phyloP scores from a whole-genome alignment of 495 filamentous ascomycete genomes.

The Haplographium delicatum region DNA sequence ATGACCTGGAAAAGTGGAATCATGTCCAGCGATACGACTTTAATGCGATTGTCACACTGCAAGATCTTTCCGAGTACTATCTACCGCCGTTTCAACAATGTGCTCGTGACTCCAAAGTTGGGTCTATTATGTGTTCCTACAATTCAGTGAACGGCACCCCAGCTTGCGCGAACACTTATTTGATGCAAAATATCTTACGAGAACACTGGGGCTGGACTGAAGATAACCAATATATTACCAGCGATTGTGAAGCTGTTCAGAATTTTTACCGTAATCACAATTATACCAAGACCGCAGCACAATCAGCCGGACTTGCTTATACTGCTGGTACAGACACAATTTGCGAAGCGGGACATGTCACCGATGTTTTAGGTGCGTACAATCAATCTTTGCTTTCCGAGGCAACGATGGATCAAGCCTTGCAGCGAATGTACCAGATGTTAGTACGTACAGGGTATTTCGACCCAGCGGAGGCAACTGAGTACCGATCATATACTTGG shows the following conservation, averaged over 20 bases:
- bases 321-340: conserved; percentile 50
- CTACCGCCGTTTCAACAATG: conserved; percentile 45
- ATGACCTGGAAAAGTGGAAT: conserved; percentile 60
- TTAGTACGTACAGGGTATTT: conserved; percentile 57
- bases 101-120: conserved; percentile 48
- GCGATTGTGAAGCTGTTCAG: conserved; percentile 53
- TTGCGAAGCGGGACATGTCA: conserved; percentile 45
- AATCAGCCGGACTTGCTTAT: conserved; percentile 48
- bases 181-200: conserved; percentile 53
- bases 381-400: conserved; percentile 43
- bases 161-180: conserved; percentile 48
- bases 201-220: conserved; percentile 44
- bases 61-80: conserved; percentile 54
- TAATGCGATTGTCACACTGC: conserved; percentile 48
- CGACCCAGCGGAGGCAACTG: conserved; percentile 37
- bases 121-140: conserved; percentile 57
- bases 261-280: conserved; percentile 50
- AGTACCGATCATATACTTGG: conserved; percentile 49
- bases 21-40: conserved; percentile 48
- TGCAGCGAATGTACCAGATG: conserved; percentile 51
- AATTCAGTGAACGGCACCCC: conserved; percentile 58
- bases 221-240: conserved; percentile 50
- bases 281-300: conserved; percentile 41
- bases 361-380: conserved; percentile 46
- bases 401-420: conserved; percentile 44